A percentile compares a stretch with the other conserved stretches of the same genome.
These are phyloP conservation scores for Pulveroboletus sp. DNA, from an alignment of 768 basidiomycete species.

Conservation along the genomic window DNA sequence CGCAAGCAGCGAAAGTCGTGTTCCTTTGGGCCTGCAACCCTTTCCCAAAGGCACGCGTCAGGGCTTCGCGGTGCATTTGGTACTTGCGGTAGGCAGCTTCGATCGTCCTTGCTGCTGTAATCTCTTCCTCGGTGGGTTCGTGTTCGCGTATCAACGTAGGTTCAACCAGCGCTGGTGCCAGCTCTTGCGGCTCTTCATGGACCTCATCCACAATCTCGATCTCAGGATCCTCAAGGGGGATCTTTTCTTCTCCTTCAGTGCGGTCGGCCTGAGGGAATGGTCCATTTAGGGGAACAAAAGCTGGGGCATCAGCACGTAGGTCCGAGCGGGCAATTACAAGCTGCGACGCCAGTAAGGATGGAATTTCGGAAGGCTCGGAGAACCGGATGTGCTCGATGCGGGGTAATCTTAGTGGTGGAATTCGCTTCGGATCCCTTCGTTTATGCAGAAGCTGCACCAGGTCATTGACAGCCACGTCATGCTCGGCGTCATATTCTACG, in stretches of 20 bases:
- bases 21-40: slow-evolving; percentile 21
- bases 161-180: slow-evolving; percentile 9
- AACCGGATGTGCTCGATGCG: slow-evolving; percentile 33
- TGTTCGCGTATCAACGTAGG: slow-evolving; percentile 14
- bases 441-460: slow-evolving; percentile 27
- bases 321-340: slow-evolving; percentile 12
- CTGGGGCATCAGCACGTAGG: slow-evolving; percentile 13
- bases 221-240: neutral
- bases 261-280: neutral
- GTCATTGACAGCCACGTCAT: slow-evolving; percentile 11
- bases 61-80: neutral
- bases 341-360: slow-evolving; percentile 22
- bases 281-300: slow-evolving; percentile 13
- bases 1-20: slow-evolving; percentile 27
- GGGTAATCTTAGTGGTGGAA: neutral
- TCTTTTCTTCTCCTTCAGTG: neutral
- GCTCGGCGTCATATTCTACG: slow-evolving; percentile 9
- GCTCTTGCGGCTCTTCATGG: slow-evolving; percentile 13
- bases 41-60: slow-evolving; percentile 9
- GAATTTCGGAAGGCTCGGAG: slow-evolving; percentile 28
- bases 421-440: neutral
- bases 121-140: slow-evolving; percentile 26
- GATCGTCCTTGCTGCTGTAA: slow-evolving; percentile 21
- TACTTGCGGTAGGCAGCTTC: slow-evolving; percentile 17
- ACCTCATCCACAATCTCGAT: neutral